These are phyloP conservation scores for Psilocybe cubensis DNA, from an alignment of 768 basidiomycete genomes.

Conservation along the genomic window DNA sequence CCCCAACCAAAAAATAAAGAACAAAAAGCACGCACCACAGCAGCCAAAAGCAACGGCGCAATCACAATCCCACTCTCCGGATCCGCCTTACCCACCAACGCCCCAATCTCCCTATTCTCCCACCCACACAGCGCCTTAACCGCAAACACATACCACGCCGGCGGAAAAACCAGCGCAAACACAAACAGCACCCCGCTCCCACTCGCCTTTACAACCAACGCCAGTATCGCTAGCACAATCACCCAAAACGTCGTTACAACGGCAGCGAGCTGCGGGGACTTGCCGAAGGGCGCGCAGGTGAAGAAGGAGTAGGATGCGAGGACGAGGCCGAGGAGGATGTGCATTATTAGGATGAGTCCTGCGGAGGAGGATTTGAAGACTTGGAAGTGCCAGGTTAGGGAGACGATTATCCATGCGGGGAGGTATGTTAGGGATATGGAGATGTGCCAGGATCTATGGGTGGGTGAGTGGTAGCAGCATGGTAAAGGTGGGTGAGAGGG, in stretches of 20 bases:
- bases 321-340: constrained; percentile 68
- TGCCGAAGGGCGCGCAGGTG: constrained; percentile 68
- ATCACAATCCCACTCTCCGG: constrained; percentile 61
- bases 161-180: constrained; percentile 75
- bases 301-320: constrained; percentile 80
- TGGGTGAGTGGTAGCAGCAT: too few species aligned
- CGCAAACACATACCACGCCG: constrained; percentile 76
- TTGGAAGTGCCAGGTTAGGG: constrained; percentile 66
- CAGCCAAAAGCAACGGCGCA: constrained; percentile 64
- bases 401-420: constrained; percentile 75
- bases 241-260: constrained; percentile 67
- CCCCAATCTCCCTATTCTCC: constrained; percentile 59
- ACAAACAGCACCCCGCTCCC: constrained; percentile 56
- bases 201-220: constrained; percentile 52
- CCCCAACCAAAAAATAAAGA: neutral
- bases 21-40: constrained; percentile 50
- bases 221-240: constrained; percentile 71
- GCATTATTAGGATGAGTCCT: constrained; percentile 65
- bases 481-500: too few species aligned
- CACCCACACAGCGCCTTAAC: constrained; percentile 70
- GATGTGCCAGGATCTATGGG: constrained; percentile 66
- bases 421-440: constrained; percentile 70
- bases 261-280: constrained; percentile 74
- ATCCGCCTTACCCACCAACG: constrained; percentile 59
- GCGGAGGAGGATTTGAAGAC: constrained; percentile 66